phyloP scores from a whole-genome alignment of 352 stramenopile genomes.

The Phytophthora capsici region DNA sequence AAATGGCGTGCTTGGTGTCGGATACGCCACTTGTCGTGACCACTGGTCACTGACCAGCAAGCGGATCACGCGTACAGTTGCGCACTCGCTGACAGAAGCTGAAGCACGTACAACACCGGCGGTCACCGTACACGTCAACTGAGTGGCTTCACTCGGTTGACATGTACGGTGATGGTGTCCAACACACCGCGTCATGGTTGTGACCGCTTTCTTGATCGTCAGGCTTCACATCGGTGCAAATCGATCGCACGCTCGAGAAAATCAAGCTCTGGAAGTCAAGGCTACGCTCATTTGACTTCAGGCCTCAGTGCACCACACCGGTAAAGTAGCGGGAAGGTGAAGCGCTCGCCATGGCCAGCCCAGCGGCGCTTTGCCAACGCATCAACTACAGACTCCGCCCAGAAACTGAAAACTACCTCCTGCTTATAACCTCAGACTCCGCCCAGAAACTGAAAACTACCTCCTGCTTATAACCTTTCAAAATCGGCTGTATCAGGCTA shows the following conservation, averaged over 20 bases:
- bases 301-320: constrained; percentile 2
- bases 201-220: constrained; percentile 20
- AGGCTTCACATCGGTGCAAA: constrained; percentile 33
- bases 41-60: too few species aligned
- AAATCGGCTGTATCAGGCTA: too few species aligned
- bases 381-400: too few species aligned
- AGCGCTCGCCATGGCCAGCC: background rate
- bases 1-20: constrained; percentile 22
- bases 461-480: too few species aligned
- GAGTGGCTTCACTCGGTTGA: too few species aligned
- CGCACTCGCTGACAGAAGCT: constrained; percentile 3
- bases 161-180: constrained; percentile 13
- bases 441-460: too few species aligned
- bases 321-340: background rate
- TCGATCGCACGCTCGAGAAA: constrained; percentile 19
- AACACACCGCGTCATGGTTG: constrained; percentile 1
- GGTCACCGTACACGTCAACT: too few species aligned
- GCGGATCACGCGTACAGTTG: background rate
- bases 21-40: too few species aligned
- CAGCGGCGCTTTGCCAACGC: constrained; percentile 3
- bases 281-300: too few species aligned
- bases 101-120: constrained; percentile 23
- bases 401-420: too few species aligned
- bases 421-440: too few species aligned
- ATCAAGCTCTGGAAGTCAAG: constrained; percentile 20